Percentiles rank a stretch among this genome's conserved stretches.
These are phyloP conservation scores for Ilex asprella DNA, from an alignment of 257 asterid genomes.

Conservation along the genomic window DNA sequence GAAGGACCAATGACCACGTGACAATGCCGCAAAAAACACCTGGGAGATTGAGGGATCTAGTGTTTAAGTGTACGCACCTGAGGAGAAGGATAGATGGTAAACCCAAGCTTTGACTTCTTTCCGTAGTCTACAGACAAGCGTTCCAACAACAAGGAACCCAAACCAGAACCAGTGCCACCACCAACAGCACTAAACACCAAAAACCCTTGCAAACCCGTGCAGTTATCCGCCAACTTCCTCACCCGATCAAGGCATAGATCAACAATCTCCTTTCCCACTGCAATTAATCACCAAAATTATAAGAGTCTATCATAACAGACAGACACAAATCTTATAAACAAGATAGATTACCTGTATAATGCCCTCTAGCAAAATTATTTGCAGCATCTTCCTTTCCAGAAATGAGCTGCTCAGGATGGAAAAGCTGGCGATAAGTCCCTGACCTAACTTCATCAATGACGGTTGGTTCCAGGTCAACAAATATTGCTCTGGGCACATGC, in stretches of 20 bases:
- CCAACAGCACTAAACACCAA: slow-evolving; percentile 85
- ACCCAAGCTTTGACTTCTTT: slow-evolving; percentile 89
- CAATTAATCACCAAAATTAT: slow-evolving; percentile 10
- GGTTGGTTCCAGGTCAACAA: slow-evolving; percentile 89
- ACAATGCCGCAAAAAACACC: too few species aligned
- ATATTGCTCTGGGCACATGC: slow-evolving; percentile 89
- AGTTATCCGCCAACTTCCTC: slow-evolving; percentile 88
- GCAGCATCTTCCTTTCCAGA: slow-evolving; percentile 98
- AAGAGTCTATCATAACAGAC: not conserved
- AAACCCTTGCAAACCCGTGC: slow-evolving; percentile 92
- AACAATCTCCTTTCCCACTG: slow-evolving; percentile 85
- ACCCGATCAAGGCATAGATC: slow-evolving; percentile 83
- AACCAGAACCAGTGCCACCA: slow-evolving; percentile 93
- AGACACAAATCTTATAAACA: not conserved
- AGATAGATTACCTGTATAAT: slow-evolving; percentile 53
- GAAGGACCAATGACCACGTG: too few species aligned
- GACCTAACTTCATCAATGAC: slow-evolving; percentile 83
- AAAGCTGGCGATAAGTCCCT: slow-evolving; percentile 84
- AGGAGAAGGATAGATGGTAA: slow-evolving; percentile 87
- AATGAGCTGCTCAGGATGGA: slow-evolving; percentile 92
- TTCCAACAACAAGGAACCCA: slow-evolving; percentile 82
- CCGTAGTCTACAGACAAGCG: slow-evolving; percentile 83
- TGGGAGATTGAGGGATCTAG: not conserved
- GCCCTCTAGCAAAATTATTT: slow-evolving; percentile 86
- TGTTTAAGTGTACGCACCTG: slow-evolving; percentile 26